phyloP scores from a whole-genome alignment of 345 rosid genomes.

The Limnanthes douglasii region DNA sequence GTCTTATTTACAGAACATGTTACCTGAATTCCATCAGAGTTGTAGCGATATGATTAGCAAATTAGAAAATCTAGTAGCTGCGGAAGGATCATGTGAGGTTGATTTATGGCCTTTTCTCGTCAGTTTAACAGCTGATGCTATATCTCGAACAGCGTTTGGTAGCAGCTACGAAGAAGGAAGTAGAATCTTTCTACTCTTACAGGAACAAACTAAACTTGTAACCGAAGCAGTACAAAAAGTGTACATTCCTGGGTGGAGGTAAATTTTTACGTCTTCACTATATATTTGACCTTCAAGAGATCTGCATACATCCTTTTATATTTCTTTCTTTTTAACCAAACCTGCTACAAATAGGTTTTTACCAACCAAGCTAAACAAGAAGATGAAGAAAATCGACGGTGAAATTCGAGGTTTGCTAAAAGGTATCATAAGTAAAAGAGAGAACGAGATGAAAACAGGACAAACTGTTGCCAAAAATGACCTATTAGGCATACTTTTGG shows the following conservation, averaged over 20 bases:
- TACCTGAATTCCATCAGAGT: conserved; percentile 7
- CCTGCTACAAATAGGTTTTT: conserved; percentile 10
- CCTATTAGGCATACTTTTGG: conserved; percentile 18
- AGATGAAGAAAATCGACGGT: conserved; percentile 9
- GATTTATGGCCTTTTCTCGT: conserved; percentile 16
- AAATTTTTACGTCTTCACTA: background rate
- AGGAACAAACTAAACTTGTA: background rate
- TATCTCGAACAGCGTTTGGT: conserved; percentile 27
- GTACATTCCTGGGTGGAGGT: conserved; percentile 19
- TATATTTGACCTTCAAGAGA: no score
- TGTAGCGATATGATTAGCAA: conserved; percentile 10
- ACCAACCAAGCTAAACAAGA: conserved; percentile 14
- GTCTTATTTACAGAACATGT: background rate
- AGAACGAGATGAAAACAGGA: conserved; percentile 14
- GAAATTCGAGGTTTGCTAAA: conserved; percentile 7
- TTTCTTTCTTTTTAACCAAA: no score
- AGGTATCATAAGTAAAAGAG: conserved; percentile 11
- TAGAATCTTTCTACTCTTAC: conserved; percentile 5
- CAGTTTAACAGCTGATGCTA: conserved; percentile 12
- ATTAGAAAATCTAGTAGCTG: conserved; percentile 5
- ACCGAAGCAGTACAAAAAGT: background rate
- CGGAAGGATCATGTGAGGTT: conserved; percentile 7
- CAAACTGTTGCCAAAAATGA: conserved; percentile 8
- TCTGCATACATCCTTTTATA: no score
- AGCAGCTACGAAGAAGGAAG: no score